Evolutionary conservation across 2,329 filamentous ascomycete species (phyloP).

Genomic region (Colletotrichum gloeosporioides): DNA sequence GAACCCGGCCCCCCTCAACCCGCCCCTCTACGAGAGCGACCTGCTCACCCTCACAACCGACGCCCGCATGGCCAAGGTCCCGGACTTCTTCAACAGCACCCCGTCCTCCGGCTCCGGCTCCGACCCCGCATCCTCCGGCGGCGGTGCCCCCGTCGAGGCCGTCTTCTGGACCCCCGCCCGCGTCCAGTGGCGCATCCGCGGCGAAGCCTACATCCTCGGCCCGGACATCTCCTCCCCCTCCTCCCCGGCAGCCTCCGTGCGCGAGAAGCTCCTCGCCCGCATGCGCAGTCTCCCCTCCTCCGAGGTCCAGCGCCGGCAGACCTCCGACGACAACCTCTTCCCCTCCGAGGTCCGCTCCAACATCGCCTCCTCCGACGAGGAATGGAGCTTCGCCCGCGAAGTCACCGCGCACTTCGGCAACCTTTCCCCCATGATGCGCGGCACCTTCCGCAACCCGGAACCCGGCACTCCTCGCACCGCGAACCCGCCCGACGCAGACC

Average conservation of each 20-base stretch:
- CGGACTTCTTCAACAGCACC: constrained; percentile 63
- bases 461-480: constrained; percentile 67
- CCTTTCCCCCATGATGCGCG: constrained; percentile 79
- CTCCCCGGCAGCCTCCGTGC: constrained; percentile 41
- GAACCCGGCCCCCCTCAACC: constrained; percentile 77
- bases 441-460: constrained; percentile 74
- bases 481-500: constrained; percentile 45
- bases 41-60: constrained; percentile 87
- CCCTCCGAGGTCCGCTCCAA: background rate
- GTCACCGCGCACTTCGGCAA: constrained; percentile 91
- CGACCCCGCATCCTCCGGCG: constrained; percentile 54
- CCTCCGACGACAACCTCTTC: background rate
- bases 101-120: constrained; percentile 40
- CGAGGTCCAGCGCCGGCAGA: constrained; percentile 33
- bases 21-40: constrained; percentile 73
- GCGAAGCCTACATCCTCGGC: constrained; percentile 77
- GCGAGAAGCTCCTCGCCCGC: constrained; percentile 62
- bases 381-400: constrained; percentile 82
- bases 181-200: constrained; percentile 87
- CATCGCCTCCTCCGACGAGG: constrained; percentile 30
- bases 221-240: constrained; percentile 56
- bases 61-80: constrained; percentile 82
- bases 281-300: constrained; percentile 59
- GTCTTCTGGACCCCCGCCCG: constrained; percentile 78
- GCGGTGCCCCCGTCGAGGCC: constrained; percentile 78